Percentiles rank a stretch among this genome's conserved stretches.
Evolutionary conservation across 306 rosid genomes (phyloP).

Genomic region (Begonia loranthoides): DNA sequence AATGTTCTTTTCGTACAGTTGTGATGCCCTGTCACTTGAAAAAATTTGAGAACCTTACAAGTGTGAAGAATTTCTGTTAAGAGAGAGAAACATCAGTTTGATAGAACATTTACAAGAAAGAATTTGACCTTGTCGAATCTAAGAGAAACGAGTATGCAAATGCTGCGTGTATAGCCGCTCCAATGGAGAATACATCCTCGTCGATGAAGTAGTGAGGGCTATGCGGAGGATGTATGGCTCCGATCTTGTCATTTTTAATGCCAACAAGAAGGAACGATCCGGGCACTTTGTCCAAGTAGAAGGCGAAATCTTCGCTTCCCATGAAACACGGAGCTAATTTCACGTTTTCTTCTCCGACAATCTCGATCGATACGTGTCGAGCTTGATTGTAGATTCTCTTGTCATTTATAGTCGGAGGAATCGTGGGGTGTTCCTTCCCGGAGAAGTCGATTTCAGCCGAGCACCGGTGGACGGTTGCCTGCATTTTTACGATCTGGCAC

Average conservation of each 20-base stretch:
- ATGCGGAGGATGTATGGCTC: slow-evolving; percentile 47
- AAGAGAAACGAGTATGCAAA: slow-evolving; percentile 60
- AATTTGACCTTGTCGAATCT: slow-evolving; percentile 20
- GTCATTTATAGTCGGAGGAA: slow-evolving; percentile 61
- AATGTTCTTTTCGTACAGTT: neutral
- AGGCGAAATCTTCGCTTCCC: slow-evolving; percentile 93
- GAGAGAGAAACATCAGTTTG: neutral
- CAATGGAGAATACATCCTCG: slow-evolving; percentile 61
- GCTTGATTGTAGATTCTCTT: slow-evolving; percentile 45
- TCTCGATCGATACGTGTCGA: slow-evolving; percentile 27
- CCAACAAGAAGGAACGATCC: slow-evolving; percentile 62
- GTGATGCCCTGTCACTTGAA: neutral
- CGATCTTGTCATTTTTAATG: slow-evolving; percentile 39
- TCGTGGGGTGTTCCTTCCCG: slow-evolving; percentile 50
- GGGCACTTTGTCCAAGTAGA: slow-evolving; percentile 60
- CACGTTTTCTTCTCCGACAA: slow-evolving; percentile 55
- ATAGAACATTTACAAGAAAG: slow-evolving; percentile 4
- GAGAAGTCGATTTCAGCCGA: slow-evolving; percentile 45
- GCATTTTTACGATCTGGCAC: slow-evolving; percentile 51
- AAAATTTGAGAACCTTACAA: neutral
- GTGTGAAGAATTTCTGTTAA: neutral
- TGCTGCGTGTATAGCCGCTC: slow-evolving; percentile 83
- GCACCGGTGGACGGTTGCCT: slow-evolving; percentile 71
- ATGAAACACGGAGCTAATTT: slow-evolving; percentile 36
- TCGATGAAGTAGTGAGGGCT: slow-evolving; percentile 48